Percentiles rank a stretch among this genome's conserved stretches.
phyloP scores from a whole-genome alignment of 441 rosid genomes.

The Pelargonium australe region DNA sequence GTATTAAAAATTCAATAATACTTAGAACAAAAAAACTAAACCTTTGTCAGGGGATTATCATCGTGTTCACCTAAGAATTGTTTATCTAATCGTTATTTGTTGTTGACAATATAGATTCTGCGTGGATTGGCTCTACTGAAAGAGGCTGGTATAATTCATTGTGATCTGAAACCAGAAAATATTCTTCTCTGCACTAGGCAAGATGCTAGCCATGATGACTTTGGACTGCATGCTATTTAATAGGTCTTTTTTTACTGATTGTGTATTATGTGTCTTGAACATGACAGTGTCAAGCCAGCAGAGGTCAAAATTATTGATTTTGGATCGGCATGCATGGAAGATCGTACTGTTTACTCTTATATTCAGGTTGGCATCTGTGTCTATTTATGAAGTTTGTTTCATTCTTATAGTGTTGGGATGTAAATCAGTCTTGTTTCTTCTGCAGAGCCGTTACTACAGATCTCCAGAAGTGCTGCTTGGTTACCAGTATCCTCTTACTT shows the following conservation, averaged over 20 bases:
- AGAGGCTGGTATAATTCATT: constrained; percentile 96
- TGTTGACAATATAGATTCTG: constrained; percentile 52
- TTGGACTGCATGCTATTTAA: constrained; percentile 16
- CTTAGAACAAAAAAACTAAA: no score
- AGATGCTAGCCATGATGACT: constrained; percentile 24
- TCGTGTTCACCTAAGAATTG: background rate
- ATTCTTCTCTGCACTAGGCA: constrained; percentile 94
- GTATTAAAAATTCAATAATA: no score
- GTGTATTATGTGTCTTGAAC: constrained; percentile 22
- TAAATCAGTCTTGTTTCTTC: constrained; percentile 25
- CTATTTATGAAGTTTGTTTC: constrained; percentile 9
- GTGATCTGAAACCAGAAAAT: constrained; percentile 99
- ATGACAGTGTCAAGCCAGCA: constrained; percentile 78
- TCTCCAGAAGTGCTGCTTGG: constrained; percentile 99
- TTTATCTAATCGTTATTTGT: background rate
- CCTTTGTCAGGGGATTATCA: background rate
- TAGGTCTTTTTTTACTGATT: constrained; percentile 9
- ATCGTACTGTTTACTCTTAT: constrained; percentile 96
- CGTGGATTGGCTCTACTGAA: constrained; percentile 81
- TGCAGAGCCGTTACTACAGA: constrained; percentile 99
- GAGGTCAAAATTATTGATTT: constrained; percentile 98
- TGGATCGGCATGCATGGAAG: constrained; percentile 99
- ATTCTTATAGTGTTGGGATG: constrained; percentile 18
- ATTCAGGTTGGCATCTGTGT: constrained; percentile 64
- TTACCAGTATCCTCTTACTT: constrained; percentile 80